These are phyloP conservation scores for Monosporascus sp. DNA, from an alignment of 2,329 filamentous ascomycete genomes.

Conservation along the genomic window DNA sequence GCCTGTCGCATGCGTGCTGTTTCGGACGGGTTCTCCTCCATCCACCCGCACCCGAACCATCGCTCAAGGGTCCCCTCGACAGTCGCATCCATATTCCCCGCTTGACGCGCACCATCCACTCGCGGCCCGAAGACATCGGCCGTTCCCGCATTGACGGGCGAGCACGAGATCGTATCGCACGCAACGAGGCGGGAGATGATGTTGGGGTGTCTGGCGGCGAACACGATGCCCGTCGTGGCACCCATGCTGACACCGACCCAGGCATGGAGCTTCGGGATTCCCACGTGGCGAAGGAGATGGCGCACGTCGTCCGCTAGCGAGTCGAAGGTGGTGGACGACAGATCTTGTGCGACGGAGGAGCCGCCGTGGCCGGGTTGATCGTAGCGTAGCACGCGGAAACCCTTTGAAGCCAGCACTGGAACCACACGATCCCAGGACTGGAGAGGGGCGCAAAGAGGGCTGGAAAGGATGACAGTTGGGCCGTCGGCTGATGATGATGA, in stretches of 20 bases:
- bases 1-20: conserved; percentile 27
- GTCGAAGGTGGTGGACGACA: conserved; percentile 33
- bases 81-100: conserved; percentile 26
- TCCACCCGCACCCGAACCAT: conserved; percentile 37
- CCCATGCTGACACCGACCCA: conserved; percentile 45
- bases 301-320: conserved; percentile 34
- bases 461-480: conserved; percentile 30
- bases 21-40: conserved; percentile 30
- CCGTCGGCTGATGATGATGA: conserved; percentile 10
- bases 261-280: conserved; percentile 27
- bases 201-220: conserved; percentile 32
- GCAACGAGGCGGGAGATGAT: conserved; percentile 33
- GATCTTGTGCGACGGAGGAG: conserved; percentile 29
- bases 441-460: conserved; percentile 33
- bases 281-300: conserved; percentile 28
- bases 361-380: conserved; percentile 39
- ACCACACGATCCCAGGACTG: conserved; percentile 36
- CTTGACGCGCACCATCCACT: conserved; percentile 28
- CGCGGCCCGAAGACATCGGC: conserved; percentile 33
- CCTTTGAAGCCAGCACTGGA: conserved; percentile 25
- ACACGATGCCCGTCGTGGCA: conserved; percentile 35
- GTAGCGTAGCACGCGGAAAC: conserved; percentile 37
- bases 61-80: conserved; percentile 32
- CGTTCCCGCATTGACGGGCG: conserved; percentile 30
- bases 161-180: conserved; percentile 36